Conservation (phyloP, 441 rosid species). For the Geranium incanum region DNA sequence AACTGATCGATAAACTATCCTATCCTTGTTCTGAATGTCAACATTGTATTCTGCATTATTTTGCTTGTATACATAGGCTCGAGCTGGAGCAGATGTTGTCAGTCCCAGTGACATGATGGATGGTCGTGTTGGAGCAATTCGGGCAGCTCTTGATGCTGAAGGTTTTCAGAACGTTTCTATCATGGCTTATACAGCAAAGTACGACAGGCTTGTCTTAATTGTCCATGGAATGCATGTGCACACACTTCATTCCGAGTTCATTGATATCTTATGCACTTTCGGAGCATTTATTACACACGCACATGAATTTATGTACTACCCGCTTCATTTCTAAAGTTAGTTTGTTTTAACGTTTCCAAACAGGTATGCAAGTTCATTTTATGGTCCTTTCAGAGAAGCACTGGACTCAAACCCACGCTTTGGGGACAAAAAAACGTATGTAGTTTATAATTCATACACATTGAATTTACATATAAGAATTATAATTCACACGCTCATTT, state of each 20-base stretch:
- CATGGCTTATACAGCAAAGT: slow-evolving; percentile 98
- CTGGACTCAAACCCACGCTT: slow-evolving; percentile 87
- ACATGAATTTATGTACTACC: too few species aligned
- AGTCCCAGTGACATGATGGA: slow-evolving; percentile 99
- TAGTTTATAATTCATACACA: neutral
- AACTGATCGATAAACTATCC: neutral
- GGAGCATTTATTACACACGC: neutral
- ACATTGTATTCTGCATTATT: neutral
- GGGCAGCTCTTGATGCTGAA: slow-evolving; percentile 85
- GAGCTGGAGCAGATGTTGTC: slow-evolving; percentile 97
- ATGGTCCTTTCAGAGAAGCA: slow-evolving; percentile 96
- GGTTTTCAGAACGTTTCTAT: slow-evolving; percentile 90
- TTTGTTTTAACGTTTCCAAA: slow-evolving; percentile 5
- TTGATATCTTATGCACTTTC: neutral
- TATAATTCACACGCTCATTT: slow-evolving; percentile 8
- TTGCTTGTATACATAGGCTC: slow-evolving; percentile 43
- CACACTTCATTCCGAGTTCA: neutral
- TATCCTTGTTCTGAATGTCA: neutral
- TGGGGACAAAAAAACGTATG: slow-evolving; percentile 91
- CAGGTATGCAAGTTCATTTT: slow-evolving; percentile 93
- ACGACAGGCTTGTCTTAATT: slow-evolving; percentile 17
- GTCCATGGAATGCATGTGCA: neutral
- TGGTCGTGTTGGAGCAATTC: slow-evolving; percentile 89
- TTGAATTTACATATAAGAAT: too few species aligned
- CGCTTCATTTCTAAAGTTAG: neutral